A percentile compares a stretch with the other conserved stretches of the same genome.
Conservation (phyloP, 345 rosid species). For the Eucalyptus grandis region DNA sequence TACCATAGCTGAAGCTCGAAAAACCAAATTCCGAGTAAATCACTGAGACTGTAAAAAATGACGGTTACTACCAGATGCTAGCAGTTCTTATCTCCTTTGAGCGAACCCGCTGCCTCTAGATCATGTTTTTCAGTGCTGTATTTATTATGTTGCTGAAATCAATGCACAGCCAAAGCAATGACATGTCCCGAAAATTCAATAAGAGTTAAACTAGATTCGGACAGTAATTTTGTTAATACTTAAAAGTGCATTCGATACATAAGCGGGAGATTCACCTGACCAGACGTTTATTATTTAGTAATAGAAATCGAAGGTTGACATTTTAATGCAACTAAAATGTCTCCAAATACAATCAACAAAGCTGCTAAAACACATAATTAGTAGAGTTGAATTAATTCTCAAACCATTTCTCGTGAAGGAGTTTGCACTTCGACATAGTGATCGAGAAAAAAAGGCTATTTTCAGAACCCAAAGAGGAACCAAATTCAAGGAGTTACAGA, state of each 20-base stretch:
- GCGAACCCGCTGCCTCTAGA: background rate
- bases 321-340: background rate
- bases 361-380: background rate
- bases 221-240: background rate
- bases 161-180: background rate
- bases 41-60: background rate
- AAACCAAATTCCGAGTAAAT: background rate
- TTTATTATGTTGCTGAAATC: background rate
- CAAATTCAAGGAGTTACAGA: background rate
- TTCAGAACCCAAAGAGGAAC: background rate
- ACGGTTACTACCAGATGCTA: background rate
- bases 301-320: background rate
- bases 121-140: background rate
- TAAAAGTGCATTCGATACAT: background rate
- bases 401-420: background rate
- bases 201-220: background rate
- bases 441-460: background rate
- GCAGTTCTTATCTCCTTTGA: background rate
- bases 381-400: background rate
- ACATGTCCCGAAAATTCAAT: background rate
- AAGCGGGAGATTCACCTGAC: background rate
- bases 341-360: background rate
- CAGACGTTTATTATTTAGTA: background rate
- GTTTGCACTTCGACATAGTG: background rate
- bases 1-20: background rate